Evolutionary conservation across 495 filamentous ascomycete genomes (phyloP), one percentile per base, ranked within the genome.

Genomic region (Lindgomyces ingoldianus): DNA sequence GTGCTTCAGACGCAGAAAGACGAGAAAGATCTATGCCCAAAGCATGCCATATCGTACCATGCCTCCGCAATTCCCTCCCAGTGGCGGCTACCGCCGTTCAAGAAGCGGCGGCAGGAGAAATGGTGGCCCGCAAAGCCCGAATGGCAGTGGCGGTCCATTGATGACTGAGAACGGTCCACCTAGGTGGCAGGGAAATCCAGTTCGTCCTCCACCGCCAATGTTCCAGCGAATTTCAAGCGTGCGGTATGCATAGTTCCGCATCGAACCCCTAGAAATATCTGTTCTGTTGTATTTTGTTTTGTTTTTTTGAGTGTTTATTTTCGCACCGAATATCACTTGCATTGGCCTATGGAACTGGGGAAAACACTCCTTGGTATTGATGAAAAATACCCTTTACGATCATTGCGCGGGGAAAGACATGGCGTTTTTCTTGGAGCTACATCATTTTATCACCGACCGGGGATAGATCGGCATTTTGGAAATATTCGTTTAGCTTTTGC

Each of bases 1-100:
- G 42, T 70, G 65, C 65, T 75, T 36, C 67, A 62, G 49, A 46
- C 68, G 69, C 33, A 53, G 62, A 22, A 59, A 55, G 56, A 53
- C 16, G 11, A 27, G 62, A 14, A 65, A 65, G 41, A 36, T 60
- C 4, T 65, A 65, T 29, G 55, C 48, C 1, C 22, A 18, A 18
- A 54, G 27, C 26, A 36, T 16, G 56, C 62, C 19, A 48, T 21
- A 6, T 9, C 30, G 39, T n/a, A 48, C 47, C 26, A 47, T 8
- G 3, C 56, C 55, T 39, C 19, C 42, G 4, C 53, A 48, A 26
- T 19, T 26, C 19, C 58, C 26, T 29, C 12, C 24, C 4, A 26
- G 39, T 18, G 18, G 22, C 24, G 25, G 45, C 16, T 18, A 30
- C 3, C 42, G 48, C 27, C 29, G 53, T 1, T 52, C 57, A 41